phyloP scores from a whole-genome alignment of 2,329 filamentous ascomycete genomes.

The Fusarium guadeloupense region DNA sequence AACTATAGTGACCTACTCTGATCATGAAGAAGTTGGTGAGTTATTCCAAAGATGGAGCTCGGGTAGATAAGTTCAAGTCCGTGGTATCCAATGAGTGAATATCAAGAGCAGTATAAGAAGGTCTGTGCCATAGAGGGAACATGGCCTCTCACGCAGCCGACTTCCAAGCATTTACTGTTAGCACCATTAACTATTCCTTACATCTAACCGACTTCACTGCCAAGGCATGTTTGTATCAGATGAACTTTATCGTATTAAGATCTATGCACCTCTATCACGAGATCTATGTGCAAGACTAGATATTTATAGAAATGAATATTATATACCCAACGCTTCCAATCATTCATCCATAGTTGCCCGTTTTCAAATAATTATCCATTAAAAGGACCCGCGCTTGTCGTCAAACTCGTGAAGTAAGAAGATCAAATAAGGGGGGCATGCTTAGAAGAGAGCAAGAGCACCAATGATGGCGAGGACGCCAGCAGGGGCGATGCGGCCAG shows the following conservation, averaged over 20 bases:
- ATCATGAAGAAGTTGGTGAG: too few species aligned
- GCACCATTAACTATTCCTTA: too few species aligned
- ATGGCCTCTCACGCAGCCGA: too few species aligned
- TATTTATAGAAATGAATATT: slow-evolving; percentile 30
- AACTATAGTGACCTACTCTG: too few species aligned
- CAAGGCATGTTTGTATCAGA: too few species aligned
- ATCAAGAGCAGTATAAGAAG: too few species aligned
- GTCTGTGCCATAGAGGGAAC: too few species aligned
- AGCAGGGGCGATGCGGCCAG: slow-evolving; percentile 49
- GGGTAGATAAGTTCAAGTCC: too few species aligned
- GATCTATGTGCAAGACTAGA: slow-evolving; percentile 26
- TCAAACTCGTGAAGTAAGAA: slow-evolving; percentile 6
- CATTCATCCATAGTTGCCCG: slow-evolving; percentile 23
- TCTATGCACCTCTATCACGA: slow-evolving; percentile 30
- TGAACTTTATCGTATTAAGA: slow-evolving; percentile 28
- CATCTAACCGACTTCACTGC: too few species aligned
- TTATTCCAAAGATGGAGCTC: too few species aligned
- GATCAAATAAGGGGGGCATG: background rate
- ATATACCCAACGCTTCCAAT: slow-evolving; percentile 33
- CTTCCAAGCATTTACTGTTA: too few species aligned
- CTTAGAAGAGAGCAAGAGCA: slow-evolving; percentile 67
- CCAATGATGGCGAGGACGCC: slow-evolving; percentile 65
- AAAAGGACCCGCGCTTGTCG: slow-evolving; percentile 15
- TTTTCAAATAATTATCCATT: slow-evolving; percentile 26
- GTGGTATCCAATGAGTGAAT: too few species aligned